Evolutionary conservation across 1,284 basidiomycete genomes (phyloP).

Genomic region (Coniferiporia weirii): DNA sequence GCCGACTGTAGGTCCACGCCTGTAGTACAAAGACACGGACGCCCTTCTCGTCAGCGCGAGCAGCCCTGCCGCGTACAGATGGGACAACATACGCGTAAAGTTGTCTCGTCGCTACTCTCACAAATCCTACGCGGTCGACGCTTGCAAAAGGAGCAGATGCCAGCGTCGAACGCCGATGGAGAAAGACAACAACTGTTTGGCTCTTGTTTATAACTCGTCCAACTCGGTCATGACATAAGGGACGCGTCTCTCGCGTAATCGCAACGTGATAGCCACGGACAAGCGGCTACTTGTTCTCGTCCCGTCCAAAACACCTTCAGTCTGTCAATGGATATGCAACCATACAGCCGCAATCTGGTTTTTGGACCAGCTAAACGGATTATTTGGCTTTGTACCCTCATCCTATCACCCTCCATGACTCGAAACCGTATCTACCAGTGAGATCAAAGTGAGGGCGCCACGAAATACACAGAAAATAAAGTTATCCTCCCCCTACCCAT

Average conservation of each 20-base stretch:
- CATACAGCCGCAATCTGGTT: too few relatives aligned
- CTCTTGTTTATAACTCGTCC: slow-evolving; percentile 8
- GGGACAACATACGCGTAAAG: neutral
- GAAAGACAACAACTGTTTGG: slow-evolving; percentile 7
- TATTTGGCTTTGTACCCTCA: neutral
- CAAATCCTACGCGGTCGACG: slow-evolving; percentile 1
- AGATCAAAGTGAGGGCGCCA: too few relatives aligned
- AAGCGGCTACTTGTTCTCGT: neutral
- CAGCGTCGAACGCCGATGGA: neutral
- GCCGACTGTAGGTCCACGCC: slow-evolving; percentile 17
- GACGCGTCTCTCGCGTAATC: slow-evolving; percentile 5
- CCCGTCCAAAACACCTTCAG: neutral
- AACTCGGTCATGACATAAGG: neutral
- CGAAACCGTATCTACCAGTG: too few relatives aligned
- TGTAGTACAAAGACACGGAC: neutral
- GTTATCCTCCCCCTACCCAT: too few relatives aligned
- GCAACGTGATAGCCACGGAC: neutral
- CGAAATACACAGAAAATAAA: too few relatives aligned
- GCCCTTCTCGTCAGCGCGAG: neutral
- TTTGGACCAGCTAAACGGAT: too few relatives aligned
- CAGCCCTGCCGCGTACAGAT: neutral
- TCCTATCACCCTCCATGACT: too few relatives aligned
- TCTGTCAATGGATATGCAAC: too few relatives aligned
- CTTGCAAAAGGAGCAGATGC: neutral
- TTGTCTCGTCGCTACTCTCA: neutral